Percentiles rank a stretch among this genome's conserved stretches.
Evolutionary conservation across 306 rosid genomes (phyloP).

Genomic region (Pueraria montana): DNA sequence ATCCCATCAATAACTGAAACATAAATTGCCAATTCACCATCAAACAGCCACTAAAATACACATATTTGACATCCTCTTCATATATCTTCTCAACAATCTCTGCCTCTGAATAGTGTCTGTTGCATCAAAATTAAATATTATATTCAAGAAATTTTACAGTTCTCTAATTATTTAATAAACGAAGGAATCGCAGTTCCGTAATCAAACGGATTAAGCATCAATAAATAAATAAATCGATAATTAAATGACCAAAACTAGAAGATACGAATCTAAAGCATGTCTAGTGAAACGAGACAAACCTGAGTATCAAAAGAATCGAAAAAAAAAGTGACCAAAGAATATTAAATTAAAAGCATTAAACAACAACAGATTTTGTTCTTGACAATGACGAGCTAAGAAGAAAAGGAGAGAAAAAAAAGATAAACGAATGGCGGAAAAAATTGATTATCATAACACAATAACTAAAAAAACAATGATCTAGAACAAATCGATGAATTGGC

Average conservation of each 20-base stretch:
- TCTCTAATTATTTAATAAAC: conserved; percentile 9
- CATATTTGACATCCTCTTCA: background rate
- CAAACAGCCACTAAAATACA: conserved; percentile 8
- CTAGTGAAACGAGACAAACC: conserved; percentile 32
- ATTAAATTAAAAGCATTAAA: background rate
- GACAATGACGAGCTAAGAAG: background rate
- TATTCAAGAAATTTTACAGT: conserved; percentile 21
- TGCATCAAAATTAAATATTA: conserved; percentile 57
- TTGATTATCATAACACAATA: conserved; percentile 14
- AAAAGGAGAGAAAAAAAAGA: background rate
- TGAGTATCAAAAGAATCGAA: conserved; percentile 20
- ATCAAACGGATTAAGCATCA: conserved; percentile 45
- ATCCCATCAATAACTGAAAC: conserved; percentile 43
- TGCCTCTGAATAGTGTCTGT: conserved; percentile 45
- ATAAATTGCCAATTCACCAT: conserved; percentile 21
- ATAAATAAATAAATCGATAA: conserved; percentile 31
- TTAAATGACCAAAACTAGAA: conserved; percentile 34
- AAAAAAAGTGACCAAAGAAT: background rate
- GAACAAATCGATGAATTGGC: conserved; percentile 15
- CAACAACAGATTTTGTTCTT: conserved; percentile 17
- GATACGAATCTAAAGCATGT: background rate
- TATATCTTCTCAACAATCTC: conserved; percentile 38
- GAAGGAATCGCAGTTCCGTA: conserved; percentile 42
- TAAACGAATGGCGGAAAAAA: background rate
- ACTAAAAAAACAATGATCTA: conserved; percentile 40